Evolutionary conservation across 805 yeast species (phyloP).

Genomic region (Saccharomycopsis capsularis): DNA sequence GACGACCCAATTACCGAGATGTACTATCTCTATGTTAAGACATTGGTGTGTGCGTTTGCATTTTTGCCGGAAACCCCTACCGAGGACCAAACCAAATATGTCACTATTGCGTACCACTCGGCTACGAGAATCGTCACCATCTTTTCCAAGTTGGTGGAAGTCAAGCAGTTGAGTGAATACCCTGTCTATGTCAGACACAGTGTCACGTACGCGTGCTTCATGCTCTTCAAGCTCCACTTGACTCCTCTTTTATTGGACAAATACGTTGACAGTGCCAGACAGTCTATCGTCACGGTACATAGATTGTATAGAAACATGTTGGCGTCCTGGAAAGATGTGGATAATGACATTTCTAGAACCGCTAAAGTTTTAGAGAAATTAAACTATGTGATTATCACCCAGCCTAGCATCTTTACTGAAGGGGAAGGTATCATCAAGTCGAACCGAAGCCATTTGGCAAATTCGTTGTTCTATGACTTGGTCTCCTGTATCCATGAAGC

Average conservation of each 20-base stretch:
- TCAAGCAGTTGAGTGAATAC: constrained; percentile 65
- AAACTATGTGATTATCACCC: constrained; percentile 78
- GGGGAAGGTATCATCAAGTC: constrained; percentile 71
- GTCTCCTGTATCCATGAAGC: constrained; percentile 96
- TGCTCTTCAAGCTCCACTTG: constrained; percentile 73
- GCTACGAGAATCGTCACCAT: constrained; percentile 74
- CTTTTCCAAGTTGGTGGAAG: constrained; percentile 62
- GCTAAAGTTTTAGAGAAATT: constrained; percentile 86
- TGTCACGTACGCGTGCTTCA: constrained; percentile 71
- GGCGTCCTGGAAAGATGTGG: constrained; percentile 86
- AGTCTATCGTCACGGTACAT: constrained; percentile 89
- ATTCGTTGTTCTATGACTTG: constrained; percentile 82
- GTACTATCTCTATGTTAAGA: constrained; percentile 67
- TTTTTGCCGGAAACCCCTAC: constrained; percentile 85
- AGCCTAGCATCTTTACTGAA: constrained; percentile 63
- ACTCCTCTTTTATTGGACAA: constrained; percentile 60
- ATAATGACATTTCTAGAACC: constrained; percentile 84
- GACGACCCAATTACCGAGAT: constrained; percentile 66
- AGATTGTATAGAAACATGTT: constrained; percentile 79
- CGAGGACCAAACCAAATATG: constrained; percentile 80
- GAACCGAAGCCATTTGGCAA: constrained; percentile 89
- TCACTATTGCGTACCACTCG: constrained; percentile 69
- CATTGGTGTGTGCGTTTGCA: constrained; percentile 83
- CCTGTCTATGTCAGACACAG: constrained; percentile 85
- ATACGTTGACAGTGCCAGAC: constrained; percentile 83